These are phyloP conservation scores for Rhizodiscina lignyota DNA, from an alignment of 495 filamentous ascomycete genomes.

Conservation along the genomic window DNA sequence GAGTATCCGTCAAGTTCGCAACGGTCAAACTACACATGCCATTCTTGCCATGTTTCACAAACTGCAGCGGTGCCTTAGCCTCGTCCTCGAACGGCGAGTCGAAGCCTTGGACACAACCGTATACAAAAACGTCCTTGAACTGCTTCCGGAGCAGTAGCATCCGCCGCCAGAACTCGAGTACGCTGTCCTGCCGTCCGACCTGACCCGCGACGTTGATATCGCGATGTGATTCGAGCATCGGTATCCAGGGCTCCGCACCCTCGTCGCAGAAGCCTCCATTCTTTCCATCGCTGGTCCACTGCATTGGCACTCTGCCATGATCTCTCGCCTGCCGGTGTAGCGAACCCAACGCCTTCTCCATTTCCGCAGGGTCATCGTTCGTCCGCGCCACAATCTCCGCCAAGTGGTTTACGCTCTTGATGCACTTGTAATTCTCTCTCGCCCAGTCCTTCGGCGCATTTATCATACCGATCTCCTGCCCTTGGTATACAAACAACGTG, in stretches of 20 bases:
- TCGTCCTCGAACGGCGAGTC: too few species aligned
- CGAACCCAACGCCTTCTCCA: slow-evolving; percentile 42
- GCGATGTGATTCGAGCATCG: slow-evolving; percentile 34
- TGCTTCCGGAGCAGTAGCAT: slow-evolving; percentile 37
- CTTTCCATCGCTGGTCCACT: slow-evolving; percentile 37
- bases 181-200: slow-evolving; percentile 25
- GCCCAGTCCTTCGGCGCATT: slow-evolving; percentile 17
- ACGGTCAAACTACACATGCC: too few species aligned
- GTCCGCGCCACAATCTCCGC: slow-evolving; percentile 4
- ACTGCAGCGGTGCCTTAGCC: too few species aligned
- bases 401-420: slow-evolving; percentile 15
- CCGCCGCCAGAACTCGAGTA: slow-evolving; percentile 34
- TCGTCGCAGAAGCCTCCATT: slow-evolving; percentile 41
- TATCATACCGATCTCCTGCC: slow-evolving; percentile 21
- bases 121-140: slow-evolving; percentile 40
- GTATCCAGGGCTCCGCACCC: slow-evolving; percentile 47
- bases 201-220: slow-evolving; percentile 35
- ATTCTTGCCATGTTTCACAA: too few species aligned
- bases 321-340: slow-evolving; percentile 43
- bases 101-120: too few species aligned
- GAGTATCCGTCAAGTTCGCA: too few species aligned
- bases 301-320: slow-evolving; percentile 44
- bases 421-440: slow-evolving; percentile 19
- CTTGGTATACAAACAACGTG: slow-evolving; percentile 22
- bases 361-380: slow-evolving; percentile 17